Base-by-base conservation (phyloP, 106 monocot genomes). In the Xerophyta viscosa region DNA sequence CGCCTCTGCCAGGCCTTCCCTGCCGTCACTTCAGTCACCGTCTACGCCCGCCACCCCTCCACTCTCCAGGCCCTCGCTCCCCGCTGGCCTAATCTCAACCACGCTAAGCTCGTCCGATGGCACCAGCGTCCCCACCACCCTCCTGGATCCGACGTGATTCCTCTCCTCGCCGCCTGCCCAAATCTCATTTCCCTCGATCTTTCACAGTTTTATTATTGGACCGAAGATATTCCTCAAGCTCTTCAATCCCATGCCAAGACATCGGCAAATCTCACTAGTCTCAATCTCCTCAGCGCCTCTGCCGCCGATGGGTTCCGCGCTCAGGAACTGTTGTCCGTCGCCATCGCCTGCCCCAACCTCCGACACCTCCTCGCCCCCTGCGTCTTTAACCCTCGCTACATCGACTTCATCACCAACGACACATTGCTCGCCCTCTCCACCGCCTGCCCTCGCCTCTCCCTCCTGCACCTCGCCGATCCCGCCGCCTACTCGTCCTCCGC, bases 121-220 rank as follows among this genome's bases (percentile, higher is more conserved):
- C 86, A 98, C 77, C 85, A 74, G 73, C 77, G 89, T 2, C 27
- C 52, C 24, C 46, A 49, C 20, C 39, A 33, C 8, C 68, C 55
- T 0, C 51, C 56, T 3, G 89, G 96, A 6, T 23, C 67, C 15
- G 98, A 98, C 44, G 62, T 98, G 27, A 41, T 20, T 2, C 71
- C 74, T 4, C 60, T 98, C 1, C 59, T 98, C 21, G 29, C 57
- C 25, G 6, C 49, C 21, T 90, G 86, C 63, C 53, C 66, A 0
- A 3, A 14, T 11, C 65, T 90, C 3, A 6, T 27, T 5, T 66
- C 67, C 1, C 66, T 98, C 18, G 98, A 98, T 50, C 82, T 98
- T 46, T 82, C 82, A 6, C 53, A 51, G 23, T 98, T 98, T 66
- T 98, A 98, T 62, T 98, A 70, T 82, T 98, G 98, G 98, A 61